Evolutionary conservation across 1,139 yeast genomes (phyloP), one percentile per base, ranked within the genome.

Genomic region (Magnusiomyces suaveolens): DNA sequence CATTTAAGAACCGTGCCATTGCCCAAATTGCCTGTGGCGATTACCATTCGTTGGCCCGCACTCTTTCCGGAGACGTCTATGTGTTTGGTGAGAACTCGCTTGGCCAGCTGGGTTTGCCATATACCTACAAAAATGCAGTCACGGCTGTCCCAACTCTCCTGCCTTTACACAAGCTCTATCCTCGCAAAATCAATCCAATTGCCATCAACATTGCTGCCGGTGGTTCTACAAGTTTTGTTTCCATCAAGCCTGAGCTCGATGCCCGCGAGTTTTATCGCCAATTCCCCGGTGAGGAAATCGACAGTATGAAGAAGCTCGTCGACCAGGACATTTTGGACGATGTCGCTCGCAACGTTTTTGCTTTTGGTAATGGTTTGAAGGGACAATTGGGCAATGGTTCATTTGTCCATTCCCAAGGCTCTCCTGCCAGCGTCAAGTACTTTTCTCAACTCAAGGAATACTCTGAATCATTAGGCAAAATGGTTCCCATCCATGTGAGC

Each of bases 301-400:
- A 46, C 60, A 59, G 1, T 59, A 57, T 25, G 57, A 60, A 2
- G 63, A 60, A 39, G 46, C 52, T 2, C 54, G 55, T 16, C 60
- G 63, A 21, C 51, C 32, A 47, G 18, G 46, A 48, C 62, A 68
- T 24, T 60, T 62, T 20, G 66, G 60, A 1, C 60, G 68, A 43
- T 64, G 57, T 50, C 65, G 71, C 50, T 59, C 64, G 55, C 25
- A 61, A 58, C 43, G 54, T 62, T 47, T 69, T 63, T 61, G 76
- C 88, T 3, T 83, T 89, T 71, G 98, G 98, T 25, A 82, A 82
- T 63, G 96, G 97, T 2, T 69, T 85, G 52, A 78, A 79, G 62
- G 98, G 97, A n/a, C 95, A 88, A 69, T 74, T 89, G 56, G 98
- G 97, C 20, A 78, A 81, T 51, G 89, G 87, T 25, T 74, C 83